Conservation (phyloP, 495 filamentous ascomycete species). For the Amniculicola lignicola region DNA sequence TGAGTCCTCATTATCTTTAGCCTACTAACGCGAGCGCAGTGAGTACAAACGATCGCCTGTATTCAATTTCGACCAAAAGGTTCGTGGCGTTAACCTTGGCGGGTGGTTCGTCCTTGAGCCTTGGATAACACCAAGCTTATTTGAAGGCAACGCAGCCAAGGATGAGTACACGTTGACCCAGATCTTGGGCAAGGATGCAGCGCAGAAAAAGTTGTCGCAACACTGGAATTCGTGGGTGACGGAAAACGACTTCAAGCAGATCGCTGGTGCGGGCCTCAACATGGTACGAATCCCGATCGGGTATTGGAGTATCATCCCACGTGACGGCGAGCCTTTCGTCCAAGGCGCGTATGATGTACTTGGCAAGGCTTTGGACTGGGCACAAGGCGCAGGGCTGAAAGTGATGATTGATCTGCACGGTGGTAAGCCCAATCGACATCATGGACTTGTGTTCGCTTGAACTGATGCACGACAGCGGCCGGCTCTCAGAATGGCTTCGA, state of each 20-base stretch:
- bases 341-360: conserved; percentile 67
- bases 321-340: conserved; percentile 66
- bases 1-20: background rate
- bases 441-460: background rate
- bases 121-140: conserved; percentile 51
- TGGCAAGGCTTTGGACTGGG: conserved; percentile 67
- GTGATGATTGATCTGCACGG: conserved; percentile 71
- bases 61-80: conserved; percentile 43
- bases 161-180: conserved; percentile 43
- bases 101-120: conserved; percentile 52
- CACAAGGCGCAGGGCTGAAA: conserved; percentile 57
- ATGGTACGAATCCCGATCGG: conserved; percentile 77
- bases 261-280: conserved; percentile 64
- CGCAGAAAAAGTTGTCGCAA: conserved; percentile 33
- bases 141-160: conserved; percentile 40
- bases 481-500: conserved; percentile 47
- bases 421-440: conserved; percentile 46
- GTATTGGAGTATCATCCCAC: conserved; percentile 66
- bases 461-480: conserved; percentile 28
- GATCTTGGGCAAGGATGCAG: conserved; percentile 39
- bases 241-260: conserved; percentile 63
- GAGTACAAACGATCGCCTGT: conserved; percentile 35
- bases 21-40: too few relatives aligned
- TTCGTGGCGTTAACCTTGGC: conserved; percentile 50
- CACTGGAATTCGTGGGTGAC: conserved; percentile 60